Base-by-base conservation (phyloP, 164 flowering plant genomes). In the Malania oleifera region DNA sequence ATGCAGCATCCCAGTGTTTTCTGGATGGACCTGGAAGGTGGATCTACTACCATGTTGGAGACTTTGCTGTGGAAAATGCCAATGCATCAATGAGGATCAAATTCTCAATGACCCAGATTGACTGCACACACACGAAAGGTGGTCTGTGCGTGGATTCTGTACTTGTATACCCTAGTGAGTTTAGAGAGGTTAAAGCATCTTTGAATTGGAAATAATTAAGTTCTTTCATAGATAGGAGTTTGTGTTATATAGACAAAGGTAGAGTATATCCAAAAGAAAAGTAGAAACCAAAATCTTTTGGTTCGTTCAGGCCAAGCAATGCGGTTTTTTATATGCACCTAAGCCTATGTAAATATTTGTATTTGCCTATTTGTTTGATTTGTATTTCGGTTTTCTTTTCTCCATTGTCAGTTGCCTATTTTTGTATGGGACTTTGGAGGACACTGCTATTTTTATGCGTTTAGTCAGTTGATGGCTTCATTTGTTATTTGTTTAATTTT, bases 111-210 rank as follows among this genome's bases (percentile, higher is more conserved):
- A 81, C 82, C 2, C 91, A 85, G 53, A 85, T 85, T 12, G 91
- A 85, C 57, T 85, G 91, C 70, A 85, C 91, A 0, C 91, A 84
- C 59, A 81, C 86, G 0, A 84, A 84, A 72, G 87, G 91, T 15
- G 91, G 91, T 19, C 77, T 85, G 0, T 80, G 86, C 63, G 60
- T 85, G 39, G 91, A 82, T 51, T 79, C 86, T 53, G 83, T 82
- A 7, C 7, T 69, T 18, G 62, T 85, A 64, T 74, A 59, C 63
- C 87, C 87, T n/a, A 70, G 67, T 23, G 60, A 68, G 29, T 65
- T 31, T 44, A 65, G 19, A 66, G 50, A 74, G 77, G 69, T 73
- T 74, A 43, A 72, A 57, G 75, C 75, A 52, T 46, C 68, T 79
- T 77, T 75, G 40, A 54, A 28, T 20, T n/a, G 66, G 66, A 12